These are phyloP conservation scores for Ustilago trichophora DNA, from an alignment of 1,284 basidiomycete species.

Conservation along the genomic window DNA sequence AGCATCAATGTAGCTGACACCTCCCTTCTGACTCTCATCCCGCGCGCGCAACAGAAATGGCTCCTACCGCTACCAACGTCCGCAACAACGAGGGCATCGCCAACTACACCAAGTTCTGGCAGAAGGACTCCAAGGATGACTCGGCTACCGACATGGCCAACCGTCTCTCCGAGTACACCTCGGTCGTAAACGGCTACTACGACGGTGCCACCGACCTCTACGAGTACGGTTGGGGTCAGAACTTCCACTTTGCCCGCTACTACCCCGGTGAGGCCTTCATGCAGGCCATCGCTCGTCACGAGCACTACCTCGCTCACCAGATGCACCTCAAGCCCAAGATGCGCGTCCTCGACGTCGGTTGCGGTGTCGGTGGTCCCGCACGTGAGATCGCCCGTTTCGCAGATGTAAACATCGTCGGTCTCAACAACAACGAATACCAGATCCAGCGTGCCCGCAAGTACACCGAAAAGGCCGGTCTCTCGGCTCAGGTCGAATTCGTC, in stretches of 20 bases:
- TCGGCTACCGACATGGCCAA: slow-evolving; percentile 75
- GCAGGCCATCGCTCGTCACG: slow-evolving; percentile 86
- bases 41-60: slow-evolving; percentile 42
- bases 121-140: slow-evolving; percentile 83
- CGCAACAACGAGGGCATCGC: slow-evolving; percentile 83
- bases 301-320: slow-evolving; percentile 89
- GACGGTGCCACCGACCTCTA: slow-evolving; percentile 96
- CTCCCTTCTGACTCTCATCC: not conserved
- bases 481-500: slow-evolving; percentile 76
- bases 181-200: slow-evolving; percentile 96
- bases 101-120: slow-evolving; percentile 94
- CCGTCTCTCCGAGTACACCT: slow-evolving; percentile 84
- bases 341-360: slow-evolving; percentile 97
- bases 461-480: slow-evolving; percentile 80
- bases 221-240: slow-evolving; percentile 92
- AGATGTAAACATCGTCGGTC: slow-evolving; percentile 83
- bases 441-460: slow-evolving; percentile 84
- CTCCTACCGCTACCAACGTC: slow-evolving; percentile 71
- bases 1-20: no score
- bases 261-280: slow-evolving; percentile 92
- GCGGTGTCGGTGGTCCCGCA: slow-evolving; percentile 96
- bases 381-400: slow-evolving; percentile 92
- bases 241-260: slow-evolving; percentile 98
- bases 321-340: slow-evolving; percentile 77
- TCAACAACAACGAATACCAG: slow-evolving; percentile 99